Conservation (phyloP, 441 rosid genomes). For the Brassica hybrid region DNA sequence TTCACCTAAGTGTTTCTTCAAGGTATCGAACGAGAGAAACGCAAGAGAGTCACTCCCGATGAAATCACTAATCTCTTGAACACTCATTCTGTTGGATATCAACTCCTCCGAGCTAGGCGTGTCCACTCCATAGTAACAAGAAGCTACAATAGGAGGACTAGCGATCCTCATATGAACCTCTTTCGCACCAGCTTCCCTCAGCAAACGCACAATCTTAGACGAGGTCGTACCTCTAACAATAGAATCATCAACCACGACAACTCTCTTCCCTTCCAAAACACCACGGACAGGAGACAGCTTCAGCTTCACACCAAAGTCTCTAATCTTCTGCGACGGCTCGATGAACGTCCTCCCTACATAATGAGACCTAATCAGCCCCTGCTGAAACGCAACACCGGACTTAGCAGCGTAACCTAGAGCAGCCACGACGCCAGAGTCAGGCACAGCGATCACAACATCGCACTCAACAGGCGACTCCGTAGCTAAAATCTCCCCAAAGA, state of each 20-base stretch:
- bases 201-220: constrained; percentile 80
- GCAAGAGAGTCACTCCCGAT: too few species aligned
- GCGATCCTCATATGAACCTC: too few species aligned
- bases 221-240: constrained; percentile 94
- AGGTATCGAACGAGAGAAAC: too few species aligned
- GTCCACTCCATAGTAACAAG: too few species aligned
- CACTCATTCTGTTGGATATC: too few species aligned
- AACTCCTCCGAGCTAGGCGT: too few species aligned
- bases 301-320: constrained; percentile 95
- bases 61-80: too few species aligned
- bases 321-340: constrained; percentile 88
- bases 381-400: constrained; percentile 86
- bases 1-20: too few species aligned
- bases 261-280: constrained; percentile 83
- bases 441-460: constrained; percentile 94
- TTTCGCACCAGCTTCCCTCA: constrained; percentile 80
- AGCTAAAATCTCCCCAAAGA: constrained; percentile 77
- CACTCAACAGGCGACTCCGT: constrained; percentile 73
- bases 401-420: constrained; percentile 88
- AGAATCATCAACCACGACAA: constrained; percentile 94
- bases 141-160: too few species aligned
- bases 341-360: constrained; percentile 95
- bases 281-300: constrained; percentile 87
- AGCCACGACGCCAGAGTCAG: constrained; percentile 95
- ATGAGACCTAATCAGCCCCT: constrained; percentile 92